These are phyloP conservation scores for Naganishia sp. DNA, from an alignment of 1,284 basidiomycete genomes.

Conservation along the genomic window DNA sequence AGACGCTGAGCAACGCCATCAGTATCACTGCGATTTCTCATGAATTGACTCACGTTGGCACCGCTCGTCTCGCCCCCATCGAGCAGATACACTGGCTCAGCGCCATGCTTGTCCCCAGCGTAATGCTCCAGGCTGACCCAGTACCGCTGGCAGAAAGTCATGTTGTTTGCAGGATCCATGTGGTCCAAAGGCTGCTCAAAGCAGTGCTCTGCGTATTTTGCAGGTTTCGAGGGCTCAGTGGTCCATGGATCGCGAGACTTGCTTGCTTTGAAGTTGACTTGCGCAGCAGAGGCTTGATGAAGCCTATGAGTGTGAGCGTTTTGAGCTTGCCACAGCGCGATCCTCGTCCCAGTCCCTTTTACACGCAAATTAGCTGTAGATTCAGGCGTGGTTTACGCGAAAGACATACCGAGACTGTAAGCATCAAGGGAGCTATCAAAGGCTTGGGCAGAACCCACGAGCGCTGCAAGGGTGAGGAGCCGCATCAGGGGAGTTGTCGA, in stretches of 20 bases:
- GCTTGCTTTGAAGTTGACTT: not conserved
- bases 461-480: not conserved
- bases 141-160: constrained; percentile 63
- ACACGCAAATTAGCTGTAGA: not conserved
- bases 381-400: not conserved
- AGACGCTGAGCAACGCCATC: constrained; percentile 37
- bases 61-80: constrained; percentile 77
- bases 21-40: not conserved
- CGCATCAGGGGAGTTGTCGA: not conserved
- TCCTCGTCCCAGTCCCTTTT: constrained; percentile 9
- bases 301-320: not conserved
- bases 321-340: constrained; percentile 21
- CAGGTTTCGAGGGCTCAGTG: constrained; percentile 3
- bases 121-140: constrained; percentile 89
- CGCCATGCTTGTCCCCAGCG: constrained; percentile 55
- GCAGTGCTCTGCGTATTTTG: constrained; percentile 56
- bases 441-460: not conserved
- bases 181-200: constrained; percentile 86
- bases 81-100: constrained; percentile 73
- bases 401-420: constrained; percentile 1
- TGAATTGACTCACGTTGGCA: constrained; percentile 39
- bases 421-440: not conserved
- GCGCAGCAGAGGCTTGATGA: not conserved
- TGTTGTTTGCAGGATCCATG: constrained; percentile 46
- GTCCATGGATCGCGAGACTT: constrained; percentile 17